Evolutionary conservation across 2,329 filamentous ascomycete genomes (phyloP).

Genomic region (Albophoma yamanashiensis): DNA sequence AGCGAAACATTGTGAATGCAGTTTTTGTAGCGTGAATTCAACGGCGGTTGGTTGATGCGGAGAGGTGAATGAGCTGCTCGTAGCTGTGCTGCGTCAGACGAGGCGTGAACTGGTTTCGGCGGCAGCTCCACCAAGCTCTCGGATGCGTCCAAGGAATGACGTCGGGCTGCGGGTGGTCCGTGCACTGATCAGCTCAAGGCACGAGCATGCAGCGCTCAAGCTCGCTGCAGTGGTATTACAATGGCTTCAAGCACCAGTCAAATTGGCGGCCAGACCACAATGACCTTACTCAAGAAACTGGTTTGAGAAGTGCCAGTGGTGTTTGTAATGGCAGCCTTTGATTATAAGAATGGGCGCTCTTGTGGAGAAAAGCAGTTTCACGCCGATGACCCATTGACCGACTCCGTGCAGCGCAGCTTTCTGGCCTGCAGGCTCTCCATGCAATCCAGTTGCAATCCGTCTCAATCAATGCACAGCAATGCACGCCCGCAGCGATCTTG

Average conservation of each 20-base stretch:
- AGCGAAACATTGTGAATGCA: constrained; percentile 11
- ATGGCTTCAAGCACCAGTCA: no score
- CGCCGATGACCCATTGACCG: no score
- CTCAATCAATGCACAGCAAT: background rate
- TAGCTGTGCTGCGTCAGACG: background rate
- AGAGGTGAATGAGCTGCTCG: background rate
- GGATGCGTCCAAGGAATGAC: background rate
- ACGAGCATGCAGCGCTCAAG: no score
- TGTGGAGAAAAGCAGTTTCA: no score
- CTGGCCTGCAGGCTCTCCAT: background rate
- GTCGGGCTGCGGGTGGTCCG: background rate
- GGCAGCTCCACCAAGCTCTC: background rate
- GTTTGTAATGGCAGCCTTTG: background rate
- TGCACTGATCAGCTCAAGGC: background rate
- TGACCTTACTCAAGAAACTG: background rate
- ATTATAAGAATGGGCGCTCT: no score
- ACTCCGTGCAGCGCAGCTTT: no score
- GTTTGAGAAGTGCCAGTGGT: background rate
- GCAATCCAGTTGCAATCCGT: background rate
- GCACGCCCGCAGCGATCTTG: background rate
- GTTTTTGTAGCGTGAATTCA: background rate
- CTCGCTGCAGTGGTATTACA: no score
- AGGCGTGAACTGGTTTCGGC: background rate
- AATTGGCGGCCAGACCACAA: no score
- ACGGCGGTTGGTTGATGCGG: background rate